Conservation (phyloP, 2,329 filamentous ascomycete genomes). For the Alternaria incomplexa region DNA sequence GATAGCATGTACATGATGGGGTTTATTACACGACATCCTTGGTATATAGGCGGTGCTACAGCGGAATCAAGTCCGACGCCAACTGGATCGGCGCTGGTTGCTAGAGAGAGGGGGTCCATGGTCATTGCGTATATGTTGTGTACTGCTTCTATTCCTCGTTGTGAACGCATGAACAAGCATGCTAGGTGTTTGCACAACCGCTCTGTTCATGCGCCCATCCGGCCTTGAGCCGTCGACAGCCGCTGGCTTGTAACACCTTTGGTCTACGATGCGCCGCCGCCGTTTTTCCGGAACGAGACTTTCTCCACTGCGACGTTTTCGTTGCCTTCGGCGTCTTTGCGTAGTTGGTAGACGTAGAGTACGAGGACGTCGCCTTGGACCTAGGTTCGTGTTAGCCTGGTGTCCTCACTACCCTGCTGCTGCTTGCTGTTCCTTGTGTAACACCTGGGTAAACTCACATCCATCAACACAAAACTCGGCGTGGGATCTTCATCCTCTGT, state of each 20-base stretch:
- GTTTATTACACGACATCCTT: slow-evolving; percentile 19
- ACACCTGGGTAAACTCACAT: slow-evolving; percentile 67
- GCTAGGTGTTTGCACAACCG: background rate
- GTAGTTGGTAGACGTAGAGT: slow-evolving; percentile 82
- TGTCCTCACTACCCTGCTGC: background rate
- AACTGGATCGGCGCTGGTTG: background rate
- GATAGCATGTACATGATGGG: slow-evolving; percentile 16
- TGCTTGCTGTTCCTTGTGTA: background rate
- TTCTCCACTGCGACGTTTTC: slow-evolving; percentile 63
- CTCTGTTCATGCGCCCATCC: background rate
- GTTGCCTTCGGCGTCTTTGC: slow-evolving; percentile 58
- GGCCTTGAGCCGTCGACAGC: slow-evolving; percentile 17
- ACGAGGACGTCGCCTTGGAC: slow-evolving; percentile 96
- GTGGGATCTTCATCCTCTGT: slow-evolving; percentile 69
- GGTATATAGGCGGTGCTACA: background rate
- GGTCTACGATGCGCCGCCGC: slow-evolving; percentile 47
- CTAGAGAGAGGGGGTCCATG: background rate
- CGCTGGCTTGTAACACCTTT: background rate
- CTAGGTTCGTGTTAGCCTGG: slow-evolving; percentile 54
- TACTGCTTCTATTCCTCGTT: slow-evolving; percentile 4
- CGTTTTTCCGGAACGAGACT: slow-evolving; percentile 61
- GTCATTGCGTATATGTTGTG: slow-evolving; percentile 7
- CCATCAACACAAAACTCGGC: slow-evolving; percentile 96
- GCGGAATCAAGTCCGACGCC: background rate
- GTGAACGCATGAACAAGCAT: slow-evolving; percentile 5